phyloP scores from a whole-genome alignment of 768 basidiomycete genomes.

The Rickenella mellea region DNA sequence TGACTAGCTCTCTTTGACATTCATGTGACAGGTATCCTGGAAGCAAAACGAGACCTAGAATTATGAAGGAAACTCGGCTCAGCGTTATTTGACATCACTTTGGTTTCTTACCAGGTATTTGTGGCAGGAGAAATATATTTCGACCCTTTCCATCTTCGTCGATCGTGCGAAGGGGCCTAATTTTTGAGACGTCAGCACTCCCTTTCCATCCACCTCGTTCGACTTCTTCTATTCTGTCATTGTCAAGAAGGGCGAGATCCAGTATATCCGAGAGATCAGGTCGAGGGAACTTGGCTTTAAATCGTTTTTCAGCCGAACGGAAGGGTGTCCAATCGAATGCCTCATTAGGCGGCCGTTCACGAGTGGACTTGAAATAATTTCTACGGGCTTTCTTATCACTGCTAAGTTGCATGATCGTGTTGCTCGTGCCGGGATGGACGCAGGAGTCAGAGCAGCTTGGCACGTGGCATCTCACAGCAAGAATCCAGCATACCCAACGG shows the following conservation, averaged over 20 bases:
- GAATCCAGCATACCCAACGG: no score
- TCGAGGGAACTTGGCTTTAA: conserved; percentile 71
- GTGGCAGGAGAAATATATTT: conserved; percentile 39
- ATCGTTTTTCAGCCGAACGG: conserved; percentile 69
- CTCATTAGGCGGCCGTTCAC: conserved; percentile 11
- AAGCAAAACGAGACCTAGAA: conserved; percentile 72
- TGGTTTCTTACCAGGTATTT: conserved; percentile 42
- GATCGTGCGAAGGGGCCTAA: conserved; percentile 18
- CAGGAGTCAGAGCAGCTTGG: no score
- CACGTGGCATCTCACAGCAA: no score
- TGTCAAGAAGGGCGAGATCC: conserved; percentile 49
- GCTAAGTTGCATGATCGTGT: no score
- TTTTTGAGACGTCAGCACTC: conserved; percentile 24
- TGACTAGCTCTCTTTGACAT: conserved; percentile 60
- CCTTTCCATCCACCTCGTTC: conserved; percentile 40
- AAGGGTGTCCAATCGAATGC: conserved; percentile 60
- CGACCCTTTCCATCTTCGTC: conserved; percentile 6
- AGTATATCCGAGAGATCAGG: conserved; percentile 63
- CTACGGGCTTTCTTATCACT: neutral
- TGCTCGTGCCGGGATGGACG: no score
- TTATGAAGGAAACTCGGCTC: neutral
- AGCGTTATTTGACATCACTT: neutral
- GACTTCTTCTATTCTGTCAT: conserved; percentile 30
- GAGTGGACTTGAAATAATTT: neutral
- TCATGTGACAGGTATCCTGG: conserved; percentile 58